These are phyloP conservation scores for Xylariaceae sp. DNA, from an alignment of 2,329 filamentous ascomycete genomes.

Conservation along the genomic window DNA sequence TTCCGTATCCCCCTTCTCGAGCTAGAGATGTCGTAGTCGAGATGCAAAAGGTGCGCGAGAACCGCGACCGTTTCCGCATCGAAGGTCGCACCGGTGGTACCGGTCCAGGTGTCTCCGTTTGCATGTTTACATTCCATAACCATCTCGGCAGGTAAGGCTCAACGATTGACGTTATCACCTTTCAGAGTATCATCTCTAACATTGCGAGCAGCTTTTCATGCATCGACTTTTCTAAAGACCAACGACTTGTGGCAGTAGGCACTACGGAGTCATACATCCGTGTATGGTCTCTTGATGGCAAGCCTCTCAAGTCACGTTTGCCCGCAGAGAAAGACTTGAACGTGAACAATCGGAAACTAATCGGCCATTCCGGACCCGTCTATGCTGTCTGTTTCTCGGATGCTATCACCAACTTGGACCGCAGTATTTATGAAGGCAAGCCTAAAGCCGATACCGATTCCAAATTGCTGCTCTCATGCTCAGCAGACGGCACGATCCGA, in stretches of 20 bases:
- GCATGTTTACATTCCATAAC: constrained; percentile 99
- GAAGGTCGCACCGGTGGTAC: constrained; percentile 78
- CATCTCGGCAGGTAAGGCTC: constrained; percentile 72
- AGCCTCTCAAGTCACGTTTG: constrained; percentile 65
- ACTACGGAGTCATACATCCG: constrained; percentile 94
- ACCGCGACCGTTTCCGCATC: constrained; percentile 85
- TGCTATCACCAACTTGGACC: constrained; percentile 51
- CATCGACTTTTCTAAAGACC: constrained; percentile 91
- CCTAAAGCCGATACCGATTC: constrained; percentile 48
- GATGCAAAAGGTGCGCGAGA: constrained; percentile 88
- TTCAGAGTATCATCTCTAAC: constrained; percentile 4
- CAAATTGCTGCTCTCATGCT: constrained; percentile 79
- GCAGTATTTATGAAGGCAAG: constrained; percentile 48
- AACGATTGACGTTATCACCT: background rate
- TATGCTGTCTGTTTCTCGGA: constrained; percentile 85
- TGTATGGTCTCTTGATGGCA: constrained; percentile 86
- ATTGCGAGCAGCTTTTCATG: constrained; percentile 64
- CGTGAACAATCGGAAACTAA: constrained; percentile 63
- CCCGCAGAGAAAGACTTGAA: constrained; percentile 53
- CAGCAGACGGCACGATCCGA: constrained; percentile 80
- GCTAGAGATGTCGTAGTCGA: constrained; percentile 90
- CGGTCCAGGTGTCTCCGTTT: constrained; percentile 77
- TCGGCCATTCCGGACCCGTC: constrained; percentile 86
- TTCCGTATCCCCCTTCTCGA: constrained; percentile 82
- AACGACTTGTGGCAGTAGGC: constrained; percentile 78